Evolutionary conservation across 1,284 basidiomycete species (phyloP).

Genomic region (Leccinum solheimii): DNA sequence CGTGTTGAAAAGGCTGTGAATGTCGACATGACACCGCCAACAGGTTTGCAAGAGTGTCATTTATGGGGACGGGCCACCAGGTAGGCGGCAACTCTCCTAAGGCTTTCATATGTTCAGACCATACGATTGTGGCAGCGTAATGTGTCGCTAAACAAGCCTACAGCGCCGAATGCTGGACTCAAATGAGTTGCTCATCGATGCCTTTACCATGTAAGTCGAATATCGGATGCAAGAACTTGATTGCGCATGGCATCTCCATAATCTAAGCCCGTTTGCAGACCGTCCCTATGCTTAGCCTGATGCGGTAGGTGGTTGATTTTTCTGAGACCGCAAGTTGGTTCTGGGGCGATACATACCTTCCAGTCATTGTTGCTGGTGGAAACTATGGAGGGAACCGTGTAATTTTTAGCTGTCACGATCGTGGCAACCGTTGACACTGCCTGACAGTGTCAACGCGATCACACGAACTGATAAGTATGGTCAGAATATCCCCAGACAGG

Average conservation of each 20-base stretch:
- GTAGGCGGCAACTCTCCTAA: slow-evolving; percentile 30
- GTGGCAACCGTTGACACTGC: slow-evolving; percentile 4
- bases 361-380: not conserved
- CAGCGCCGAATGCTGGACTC: not conserved
- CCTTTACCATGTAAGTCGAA: not conserved
- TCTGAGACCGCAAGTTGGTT: not conserved
- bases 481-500: slow-evolving; percentile 6
- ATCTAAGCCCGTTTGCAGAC: not conserved
- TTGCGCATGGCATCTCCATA: not conserved
- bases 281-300: not conserved
- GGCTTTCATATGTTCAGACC: not conserved
- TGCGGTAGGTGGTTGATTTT: not conserved
- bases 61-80: slow-evolving; percentile 25
- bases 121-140: not conserved
- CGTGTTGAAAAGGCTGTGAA: slow-evolving; percentile 40
- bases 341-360: no score
- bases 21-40: slow-evolving; percentile 38
- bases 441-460: not conserved
- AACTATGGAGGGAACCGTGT: not conserved
- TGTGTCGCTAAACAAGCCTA: not conserved
- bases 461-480: not conserved
- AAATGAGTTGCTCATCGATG: not conserved
- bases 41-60: slow-evolving; percentile 46
- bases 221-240: not conserved
- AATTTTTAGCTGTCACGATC: not conserved